Conservation (phyloP, 345 rosid species). For the Acer saccharum region DNA sequence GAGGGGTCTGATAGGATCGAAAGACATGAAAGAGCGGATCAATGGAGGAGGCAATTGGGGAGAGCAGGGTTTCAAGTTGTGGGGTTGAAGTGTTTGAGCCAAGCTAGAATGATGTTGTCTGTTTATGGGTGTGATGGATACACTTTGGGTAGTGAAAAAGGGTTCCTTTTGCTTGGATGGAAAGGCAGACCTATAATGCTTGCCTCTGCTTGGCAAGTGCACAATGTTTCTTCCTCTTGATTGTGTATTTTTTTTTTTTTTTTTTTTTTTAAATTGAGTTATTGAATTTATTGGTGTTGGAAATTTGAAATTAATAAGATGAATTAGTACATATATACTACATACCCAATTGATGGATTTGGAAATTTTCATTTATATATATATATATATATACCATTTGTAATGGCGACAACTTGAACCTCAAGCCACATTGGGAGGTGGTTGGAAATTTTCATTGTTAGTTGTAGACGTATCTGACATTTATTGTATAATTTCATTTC, state of each 20-base stretch:
- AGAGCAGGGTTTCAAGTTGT: conserved; percentile 61
- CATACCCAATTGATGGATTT: neutral
- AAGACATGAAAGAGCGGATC: conserved; percentile 70
- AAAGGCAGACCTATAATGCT: conserved; percentile 67
- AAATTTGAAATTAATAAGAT: neutral
- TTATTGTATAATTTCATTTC: no score
- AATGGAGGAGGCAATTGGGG: conserved; percentile 69
- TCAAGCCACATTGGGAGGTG: no score
- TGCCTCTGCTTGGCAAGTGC: conserved; percentile 67
- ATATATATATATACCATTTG: no score
- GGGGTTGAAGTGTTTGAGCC: conserved; percentile 54
- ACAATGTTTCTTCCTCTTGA: conserved; percentile 28
- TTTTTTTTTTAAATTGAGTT: neutral
- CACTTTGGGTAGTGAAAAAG: conserved; percentile 51
- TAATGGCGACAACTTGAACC: no score
- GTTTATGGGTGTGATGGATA: conserved; percentile 63
- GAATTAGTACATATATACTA: conserved; percentile 11
- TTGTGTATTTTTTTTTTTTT: neutral
- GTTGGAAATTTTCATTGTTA: no score
- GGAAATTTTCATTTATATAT: neutral
- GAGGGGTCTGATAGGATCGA: conserved; percentile 54
- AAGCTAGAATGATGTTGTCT: conserved; percentile 60
- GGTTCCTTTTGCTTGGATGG: conserved; percentile 65
- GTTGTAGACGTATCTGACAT: no score
- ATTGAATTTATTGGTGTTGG: neutral